Evolutionary conservation across 139 green algal genomes (phyloP).

Genomic region (Tetraselmis chui): DNA sequence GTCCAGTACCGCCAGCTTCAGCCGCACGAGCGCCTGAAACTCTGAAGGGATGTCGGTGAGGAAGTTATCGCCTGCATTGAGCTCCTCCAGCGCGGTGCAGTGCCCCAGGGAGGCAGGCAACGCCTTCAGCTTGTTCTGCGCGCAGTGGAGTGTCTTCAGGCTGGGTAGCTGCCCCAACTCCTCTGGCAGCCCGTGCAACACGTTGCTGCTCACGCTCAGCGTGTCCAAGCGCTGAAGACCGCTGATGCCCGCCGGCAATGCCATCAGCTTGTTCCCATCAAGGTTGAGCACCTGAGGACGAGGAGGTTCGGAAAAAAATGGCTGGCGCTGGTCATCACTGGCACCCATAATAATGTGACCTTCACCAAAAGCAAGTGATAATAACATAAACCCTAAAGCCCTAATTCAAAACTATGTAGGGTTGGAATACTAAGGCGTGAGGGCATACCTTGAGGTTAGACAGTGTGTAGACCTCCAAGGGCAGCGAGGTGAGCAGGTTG

Average conservation of each 20-base stretch:
- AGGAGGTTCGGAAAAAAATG: too few relatives aligned
- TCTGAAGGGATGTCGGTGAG: conserved; percentile 28
- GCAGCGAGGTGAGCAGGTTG: conserved; percentile 7
- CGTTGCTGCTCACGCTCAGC: conserved; percentile 23
- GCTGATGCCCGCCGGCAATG: conserved; percentile 7
- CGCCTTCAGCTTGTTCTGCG: conserved; percentile 31
- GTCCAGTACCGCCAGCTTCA: conserved; percentile 47
- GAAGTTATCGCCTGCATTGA: conserved; percentile 25
- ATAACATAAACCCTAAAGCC: too few relatives aligned
- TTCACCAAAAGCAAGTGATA: too few relatives aligned
- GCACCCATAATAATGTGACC: too few relatives aligned
- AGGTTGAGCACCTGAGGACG: conserved; percentile 29
- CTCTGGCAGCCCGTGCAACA: conserved; percentile 34
- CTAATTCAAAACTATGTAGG: too few relatives aligned
- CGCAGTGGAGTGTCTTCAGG: conserved; percentile 41
- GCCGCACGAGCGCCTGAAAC: conserved; percentile 32
- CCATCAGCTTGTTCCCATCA: conserved; percentile 20
- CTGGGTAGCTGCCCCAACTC: conserved; percentile 24
- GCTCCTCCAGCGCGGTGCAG: conserved; percentile 24
- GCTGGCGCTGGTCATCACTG: too few relatives aligned
- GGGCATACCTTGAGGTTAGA: conserved; percentile 16
- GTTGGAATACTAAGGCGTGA: too few relatives aligned
- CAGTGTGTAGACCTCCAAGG: conserved; percentile 7
- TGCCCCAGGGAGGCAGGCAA: conserved; percentile 34
- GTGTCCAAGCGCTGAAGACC: conserved; percentile 26